phyloP scores from a whole-genome alignment of 1,284 basidiomycete genomes.

The Veloporphyrellus conicus region DNA sequence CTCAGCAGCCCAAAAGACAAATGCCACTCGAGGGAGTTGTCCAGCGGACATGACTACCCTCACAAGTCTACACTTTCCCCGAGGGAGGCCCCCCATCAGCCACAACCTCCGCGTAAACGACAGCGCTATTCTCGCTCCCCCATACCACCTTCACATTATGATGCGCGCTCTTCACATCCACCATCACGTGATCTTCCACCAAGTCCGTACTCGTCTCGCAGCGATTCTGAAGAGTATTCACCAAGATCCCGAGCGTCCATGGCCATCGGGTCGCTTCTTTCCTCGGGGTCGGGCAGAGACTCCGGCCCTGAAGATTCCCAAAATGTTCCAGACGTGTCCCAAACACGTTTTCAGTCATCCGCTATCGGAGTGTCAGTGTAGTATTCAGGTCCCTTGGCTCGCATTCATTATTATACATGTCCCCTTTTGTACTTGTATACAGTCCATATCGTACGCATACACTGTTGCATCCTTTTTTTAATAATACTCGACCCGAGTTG shows the following conservation, averaged over 20 bases:
- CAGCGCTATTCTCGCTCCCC: constrained; percentile 42
- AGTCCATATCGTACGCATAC: constrained; percentile 22
- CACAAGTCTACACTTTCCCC: constrained; percentile 8
- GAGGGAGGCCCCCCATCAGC: constrained; percentile 24
- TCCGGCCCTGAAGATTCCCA: constrained; percentile 24
- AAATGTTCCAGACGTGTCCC: constrained; percentile 21
- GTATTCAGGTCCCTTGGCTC: not conserved
- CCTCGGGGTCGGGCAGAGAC: constrained; percentile 28
- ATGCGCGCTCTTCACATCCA: constrained; percentile 25
- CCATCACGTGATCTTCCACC: constrained; percentile 34
- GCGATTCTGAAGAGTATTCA: constrained; percentile 35
- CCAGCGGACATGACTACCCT: constrained; percentile 16
- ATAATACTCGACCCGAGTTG: constrained; percentile 11
- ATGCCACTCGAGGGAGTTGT: constrained; percentile 13
- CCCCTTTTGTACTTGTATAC: constrained; percentile 27
- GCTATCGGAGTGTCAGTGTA: constrained; percentile 24
- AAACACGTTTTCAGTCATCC: constrained; percentile 22
- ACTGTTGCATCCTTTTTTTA: constrained; percentile 18
- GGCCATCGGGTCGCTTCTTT: constrained; percentile 34
- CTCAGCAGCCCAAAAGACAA: constrained; percentile 19
- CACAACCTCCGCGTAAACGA: constrained; percentile 41
- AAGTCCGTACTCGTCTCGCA: constrained; percentile 35
- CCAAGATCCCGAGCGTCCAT: constrained; percentile 34
- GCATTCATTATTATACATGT: constrained; percentile 23
- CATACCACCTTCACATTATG: constrained; percentile 21